Base-by-base conservation (phyloP, 2,329 filamentous ascomycete species). In the Talaromyces albobiverticillius region DNA sequence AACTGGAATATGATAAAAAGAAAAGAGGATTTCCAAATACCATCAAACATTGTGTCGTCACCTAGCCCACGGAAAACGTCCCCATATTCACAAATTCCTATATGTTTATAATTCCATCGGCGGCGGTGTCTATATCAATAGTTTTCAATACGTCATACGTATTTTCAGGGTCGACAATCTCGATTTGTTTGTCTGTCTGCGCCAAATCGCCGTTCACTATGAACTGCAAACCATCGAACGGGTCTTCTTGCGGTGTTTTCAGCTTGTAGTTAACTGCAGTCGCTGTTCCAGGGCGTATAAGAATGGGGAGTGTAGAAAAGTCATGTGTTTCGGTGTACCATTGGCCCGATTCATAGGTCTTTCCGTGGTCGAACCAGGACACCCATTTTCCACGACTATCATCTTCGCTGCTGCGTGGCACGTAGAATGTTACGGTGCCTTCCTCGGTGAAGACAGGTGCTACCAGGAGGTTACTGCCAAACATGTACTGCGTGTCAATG, bases 401-500 rank as follows among this genome's bases (percentile, higher is more conserved):
- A 77, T 80, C 79, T 76, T 62, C 64, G 67, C 51, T 79, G 72
- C 61, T 79, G 72, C 62, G 65, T 60, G 59, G 81, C 72, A 61
- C 80, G 66, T 90, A 90, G 66, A 88, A 87, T 53, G 86, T 81
- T 0, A 85, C 85, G 32, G 79, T 78, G 0, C 83, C 84, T 1
- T 77, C 76, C 64, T 87, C 82, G 10, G 80, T 78, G 57, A 86
- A 87, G 2, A 88, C 74, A 1, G 85, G 85, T 1, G 84, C 83
- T 4, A 84, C 82, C 7, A 90, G 71, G 31, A 90, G 68, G 48
- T 77, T 79, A 14, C 79, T 77, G 2, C 87, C 87, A n/a, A 90
- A 74, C 82, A 90, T 87, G 69, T 88, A 90, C 66, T 89, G 84
- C 29, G 83, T 80, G 67, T 90, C 87, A 43, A 88, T 76, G 49